phyloP scores from a whole-genome alignment of 2,329 filamentous ascomycete species.

The Trichophyton benhamiae region DNA sequence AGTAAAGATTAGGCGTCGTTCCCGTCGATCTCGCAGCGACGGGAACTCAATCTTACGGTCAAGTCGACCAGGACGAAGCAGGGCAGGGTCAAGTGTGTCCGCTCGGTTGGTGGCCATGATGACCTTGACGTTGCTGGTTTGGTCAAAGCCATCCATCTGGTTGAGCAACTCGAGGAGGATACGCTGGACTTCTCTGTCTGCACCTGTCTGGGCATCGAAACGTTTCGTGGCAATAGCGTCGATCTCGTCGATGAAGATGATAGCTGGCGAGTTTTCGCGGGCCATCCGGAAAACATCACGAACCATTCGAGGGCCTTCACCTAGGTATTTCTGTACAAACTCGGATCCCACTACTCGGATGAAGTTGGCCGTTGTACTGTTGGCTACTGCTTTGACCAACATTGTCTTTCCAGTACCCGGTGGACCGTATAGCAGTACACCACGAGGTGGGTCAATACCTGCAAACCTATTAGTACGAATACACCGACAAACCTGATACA shows the following conservation, averaged over 20 bases:
- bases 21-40: conserved; percentile 81
- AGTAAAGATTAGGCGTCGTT: conserved; percentile 89
- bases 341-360: conserved; percentile 97
- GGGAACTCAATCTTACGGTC: conserved; percentile 99
- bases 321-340: conserved; percentile 97
- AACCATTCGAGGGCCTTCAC: conserved; percentile 96
- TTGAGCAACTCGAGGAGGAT: conserved; percentile 95
- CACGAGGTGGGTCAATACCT: conserved; percentile 86
- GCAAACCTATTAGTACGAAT: neutral
- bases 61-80: conserved; percentile 85
- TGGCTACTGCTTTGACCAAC: conserved; percentile 95
- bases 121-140: conserved; percentile 97
- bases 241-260: conserved; percentile 99
- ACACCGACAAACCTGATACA: neutral
- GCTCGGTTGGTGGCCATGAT: conserved; percentile 99
- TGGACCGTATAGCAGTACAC: conserved; percentile 89
- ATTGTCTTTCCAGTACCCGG: conserved; percentile 95
- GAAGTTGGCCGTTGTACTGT: conserved; percentile 95
- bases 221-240: conserved; percentile 98
- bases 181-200: conserved; percentile 95
- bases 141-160: conserved; percentile 99
- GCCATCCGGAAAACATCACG: conserved; percentile 99
- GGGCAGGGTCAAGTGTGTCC: conserved; percentile 87
- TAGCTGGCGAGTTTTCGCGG: conserved; percentile 90
- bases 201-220: conserved; percentile 96